A percentile compares a stretch with the other conserved stretches of the same genome.
Conservation (phyloP, 192 early-diverging fungal genomes). For the Coemansia sp. region DNA sequence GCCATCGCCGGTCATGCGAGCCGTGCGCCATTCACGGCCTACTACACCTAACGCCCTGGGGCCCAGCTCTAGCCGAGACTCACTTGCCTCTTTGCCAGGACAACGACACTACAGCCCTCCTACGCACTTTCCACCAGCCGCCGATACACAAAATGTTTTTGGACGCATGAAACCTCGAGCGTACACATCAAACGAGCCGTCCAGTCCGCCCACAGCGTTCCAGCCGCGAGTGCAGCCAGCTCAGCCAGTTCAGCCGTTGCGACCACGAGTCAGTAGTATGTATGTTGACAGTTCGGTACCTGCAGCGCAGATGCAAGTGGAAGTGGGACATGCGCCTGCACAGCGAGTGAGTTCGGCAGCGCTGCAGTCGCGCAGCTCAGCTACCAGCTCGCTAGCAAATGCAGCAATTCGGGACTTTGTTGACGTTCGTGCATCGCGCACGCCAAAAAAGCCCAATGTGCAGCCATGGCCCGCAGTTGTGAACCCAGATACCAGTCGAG, state of each 20-base stretch:
- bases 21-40: conserved; percentile 45
- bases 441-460: background rate
- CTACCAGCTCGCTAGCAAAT: conserved; percentile 23
- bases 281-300: conserved; percentile 15
- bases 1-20: conserved; percentile 52
- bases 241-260: background rate
- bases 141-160: background rate
- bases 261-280: conserved; percentile 43
- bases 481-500: no score
- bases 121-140: conserved; percentile 9
- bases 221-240: background rate
- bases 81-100: conserved; percentile 6
- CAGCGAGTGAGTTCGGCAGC: conserved; percentile 11
- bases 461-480: conserved; percentile 9
- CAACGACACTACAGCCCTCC: conserved; percentile 2
- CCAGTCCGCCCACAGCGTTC: background rate
- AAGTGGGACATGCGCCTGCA: conserved; percentile 5
- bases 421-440: conserved; percentile 14
- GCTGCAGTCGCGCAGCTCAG: conserved; percentile 9
- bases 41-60: conserved; percentile 30
- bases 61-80: conserved; percentile 25
- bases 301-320: conserved; percentile 1
- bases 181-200: conserved; percentile 6
- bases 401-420: conserved; percentile 35
- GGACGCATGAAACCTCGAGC: conserved; percentile 38